Evolutionary conservation across 352 stramenopile species (phyloP), one percentile per base, ranked within the genome.

Genomic region (Hyaloperonospora arabidopsidis): DNA sequence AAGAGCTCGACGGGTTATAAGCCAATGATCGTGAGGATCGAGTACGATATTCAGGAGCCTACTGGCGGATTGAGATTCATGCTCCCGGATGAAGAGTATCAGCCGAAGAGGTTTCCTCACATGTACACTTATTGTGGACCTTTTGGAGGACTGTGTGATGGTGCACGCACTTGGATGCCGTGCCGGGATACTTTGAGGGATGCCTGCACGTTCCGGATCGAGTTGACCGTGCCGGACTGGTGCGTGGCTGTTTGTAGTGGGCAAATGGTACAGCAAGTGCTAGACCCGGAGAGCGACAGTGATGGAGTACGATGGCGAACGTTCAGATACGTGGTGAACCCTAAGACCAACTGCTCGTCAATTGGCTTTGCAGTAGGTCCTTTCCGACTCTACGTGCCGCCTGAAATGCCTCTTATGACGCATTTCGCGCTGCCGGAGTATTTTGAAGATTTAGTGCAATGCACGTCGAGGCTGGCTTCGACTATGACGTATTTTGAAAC

Each of bases 71-170:
- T 91, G 39, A 69, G 83, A 13, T 91, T 93, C 50, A 50, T 93
- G 17, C 57, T 93, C 15, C 83, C 83, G 1, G 73, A 87, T 35
- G 73, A 81, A 14, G 62, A 79, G 60, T 72, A 68, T 38, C 75
- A 87, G 38, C 75, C 83, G 13, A 84, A 83, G 56, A 70, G 80
- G 14, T 84, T 68, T 22, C 83, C 83, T 0, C 83, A 93, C 45
- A 89, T 93, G 83, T 93, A 93, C 71, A 89, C 83, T 53, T 87
- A 88, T 58, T 86, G 79, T 54, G 83, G 81, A 12, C 80, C 80
- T 11, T 91, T 91, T 55, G 83, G 83, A 1, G 83, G 80, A 2
- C 66, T 91, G 3, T 93, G 83, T 35, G 83, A 93, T 48, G 83
- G 83, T 21, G 83, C 83, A 22, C 76, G 83, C 35, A 87, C 79